These are phyloP conservation scores for Phytophthora cajani DNA, from an alignment of 352 stramenopile species.

Conservation along the genomic window DNA sequence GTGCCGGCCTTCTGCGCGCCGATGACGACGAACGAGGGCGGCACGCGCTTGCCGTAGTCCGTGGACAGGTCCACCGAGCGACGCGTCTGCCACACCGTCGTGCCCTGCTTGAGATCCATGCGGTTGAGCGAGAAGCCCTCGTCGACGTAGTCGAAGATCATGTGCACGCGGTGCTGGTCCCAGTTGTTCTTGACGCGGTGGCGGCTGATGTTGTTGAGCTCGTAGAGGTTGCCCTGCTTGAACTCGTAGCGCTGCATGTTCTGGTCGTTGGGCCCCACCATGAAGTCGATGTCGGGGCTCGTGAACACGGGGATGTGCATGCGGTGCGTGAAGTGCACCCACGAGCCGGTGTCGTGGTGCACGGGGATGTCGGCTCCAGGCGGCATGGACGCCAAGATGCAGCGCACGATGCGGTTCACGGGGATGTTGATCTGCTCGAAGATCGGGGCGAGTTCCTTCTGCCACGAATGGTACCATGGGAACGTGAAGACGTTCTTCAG, in stretches of 20 bases:
- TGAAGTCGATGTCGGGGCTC: constrained; percentile 74
- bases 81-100: constrained; percentile 95
- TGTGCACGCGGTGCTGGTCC: constrained; percentile 92
- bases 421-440: constrained; percentile 91
- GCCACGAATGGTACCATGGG: constrained; percentile 93
- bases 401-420: constrained; percentile 90
- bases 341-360: constrained; percentile 98
- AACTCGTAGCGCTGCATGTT: constrained; percentile 93
- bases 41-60: constrained; percentile 72
- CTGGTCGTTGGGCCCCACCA: constrained; percentile 84
- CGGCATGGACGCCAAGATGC: constrained; percentile 96
- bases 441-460: constrained; percentile 81
- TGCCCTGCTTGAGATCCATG: constrained; percentile 85
- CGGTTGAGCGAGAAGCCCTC: constrained; percentile 63
- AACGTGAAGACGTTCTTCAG: constrained; percentile 95
- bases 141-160: constrained; percentile 99
- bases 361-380: constrained; percentile 95
- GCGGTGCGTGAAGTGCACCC: constrained; percentile 96
- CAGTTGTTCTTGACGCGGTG: constrained; percentile 95
- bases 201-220: constrained; percentile 99
- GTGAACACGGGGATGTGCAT: constrained; percentile 98
- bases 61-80: constrained; percentile 93
- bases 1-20: constrained; percentile 97
- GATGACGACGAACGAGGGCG: constrained; percentile 95
- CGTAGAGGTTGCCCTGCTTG: constrained; percentile 94